A percentile compares a stretch with the other conserved stretches of the same genome.
Evolutionary conservation across 305 asterid species (phyloP).

Genomic region (Petunia hybrid): DNA sequence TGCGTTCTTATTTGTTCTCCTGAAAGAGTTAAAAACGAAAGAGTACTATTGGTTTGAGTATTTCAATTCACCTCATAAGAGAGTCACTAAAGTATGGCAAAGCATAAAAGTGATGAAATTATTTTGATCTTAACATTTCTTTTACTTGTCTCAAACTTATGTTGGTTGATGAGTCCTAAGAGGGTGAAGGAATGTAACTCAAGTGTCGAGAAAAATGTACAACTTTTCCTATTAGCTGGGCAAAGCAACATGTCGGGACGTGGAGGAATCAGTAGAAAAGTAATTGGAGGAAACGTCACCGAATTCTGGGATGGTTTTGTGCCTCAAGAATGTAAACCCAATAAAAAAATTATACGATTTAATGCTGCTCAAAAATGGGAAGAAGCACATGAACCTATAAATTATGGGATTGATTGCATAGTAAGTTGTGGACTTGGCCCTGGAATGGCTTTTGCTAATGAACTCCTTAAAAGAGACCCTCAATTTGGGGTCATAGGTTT

Average conservation of each 20-base stretch:
- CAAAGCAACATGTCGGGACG: slow-evolving; percentile 48
- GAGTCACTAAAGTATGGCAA: slow-evolving; percentile 1
- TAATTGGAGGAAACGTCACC: neutral
- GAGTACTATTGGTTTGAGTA: neutral
- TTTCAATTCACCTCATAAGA: neutral
- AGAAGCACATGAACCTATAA: slow-evolving; percentile 42
- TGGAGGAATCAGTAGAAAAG: slow-evolving; percentile 18
- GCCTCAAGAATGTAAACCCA: slow-evolving; percentile 35
- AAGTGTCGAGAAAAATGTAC: neutral
- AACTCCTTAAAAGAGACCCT: neutral
- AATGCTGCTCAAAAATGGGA: slow-evolving; percentile 35
- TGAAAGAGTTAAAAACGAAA: too few species aligned
- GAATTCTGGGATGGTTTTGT: slow-evolving; percentile 37
- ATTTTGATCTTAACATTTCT: slow-evolving; percentile 19
- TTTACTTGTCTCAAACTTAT: slow-evolving; percentile 23
- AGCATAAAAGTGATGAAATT: neutral
- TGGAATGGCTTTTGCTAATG: slow-evolving; percentile 42
- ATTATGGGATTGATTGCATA: slow-evolving; percentile 33
- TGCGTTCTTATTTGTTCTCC: too few species aligned
- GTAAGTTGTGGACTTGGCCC: slow-evolving; percentile 42
- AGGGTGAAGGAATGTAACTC: neutral
- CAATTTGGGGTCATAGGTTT: slow-evolving; percentile 31
- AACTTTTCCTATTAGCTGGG: slow-evolving; percentile 41
- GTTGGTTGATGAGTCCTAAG: neutral
- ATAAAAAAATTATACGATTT: slow-evolving; percentile 15